These are phyloP conservation scores for Yamadazyma diospyri DNA, from an alignment of 1,139 yeast genomes.

Conservation along the genomic window DNA sequence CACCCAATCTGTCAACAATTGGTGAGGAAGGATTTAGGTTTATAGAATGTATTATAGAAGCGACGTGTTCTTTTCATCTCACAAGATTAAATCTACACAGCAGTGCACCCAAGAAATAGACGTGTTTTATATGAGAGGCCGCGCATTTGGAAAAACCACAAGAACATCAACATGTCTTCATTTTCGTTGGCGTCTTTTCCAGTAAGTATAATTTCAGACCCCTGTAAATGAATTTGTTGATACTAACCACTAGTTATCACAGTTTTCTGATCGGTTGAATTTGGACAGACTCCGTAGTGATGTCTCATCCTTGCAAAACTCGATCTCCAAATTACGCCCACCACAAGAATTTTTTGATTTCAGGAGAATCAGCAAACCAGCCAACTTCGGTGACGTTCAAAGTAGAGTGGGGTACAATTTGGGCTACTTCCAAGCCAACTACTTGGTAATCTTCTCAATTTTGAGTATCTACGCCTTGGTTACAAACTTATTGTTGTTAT, in stretches of 20 bases:
- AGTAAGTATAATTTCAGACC: conserved; percentile 13
- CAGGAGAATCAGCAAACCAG: conserved; percentile 86
- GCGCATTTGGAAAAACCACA: too few species aligned
- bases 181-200: conserved; percentile 17
- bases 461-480: conserved; percentile 58
- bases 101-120: too few species aligned
- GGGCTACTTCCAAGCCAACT: conserved; percentile 85
- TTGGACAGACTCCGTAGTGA: conserved; percentile 48
- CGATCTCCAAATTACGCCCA: conserved; percentile 74
- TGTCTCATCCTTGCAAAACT: conserved; percentile 47
- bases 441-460: conserved; percentile 68
- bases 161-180: conserved; percentile 11
- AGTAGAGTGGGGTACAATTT: conserved; percentile 82
- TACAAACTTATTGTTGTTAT: conserved; percentile 78
- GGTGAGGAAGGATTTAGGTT: conserved; percentile 70
- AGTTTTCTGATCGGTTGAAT: conserved; percentile 47
- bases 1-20: conserved; percentile 83
- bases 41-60: conserved; percentile 11
- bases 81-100: too few species aligned
- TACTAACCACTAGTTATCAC: conserved; percentile 31
- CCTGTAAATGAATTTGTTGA: not conserved
- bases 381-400: conserved; percentile 85
- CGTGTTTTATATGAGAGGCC: conserved; percentile 1
- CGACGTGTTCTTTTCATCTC: too few species aligned
- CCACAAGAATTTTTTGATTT: conserved; percentile 93